Percentiles rank a stretch among this genome's conserved stretches.
Evolutionary conservation across 164 flowering plant genomes (phyloP).

Genomic region (Platanus orientalis): DNA sequence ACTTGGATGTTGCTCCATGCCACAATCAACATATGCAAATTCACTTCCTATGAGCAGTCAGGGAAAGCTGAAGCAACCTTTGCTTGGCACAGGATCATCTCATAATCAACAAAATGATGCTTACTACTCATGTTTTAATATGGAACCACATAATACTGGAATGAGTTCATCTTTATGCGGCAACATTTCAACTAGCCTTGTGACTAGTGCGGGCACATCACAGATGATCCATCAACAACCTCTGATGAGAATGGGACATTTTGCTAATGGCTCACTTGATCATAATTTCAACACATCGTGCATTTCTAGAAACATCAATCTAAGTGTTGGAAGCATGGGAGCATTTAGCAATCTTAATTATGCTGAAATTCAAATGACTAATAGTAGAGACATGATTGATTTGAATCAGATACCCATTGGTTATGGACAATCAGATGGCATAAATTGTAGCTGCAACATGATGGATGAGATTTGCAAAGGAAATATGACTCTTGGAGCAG

Average conservation of each 20-base stretch:
- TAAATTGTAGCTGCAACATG: background rate
- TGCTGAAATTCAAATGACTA: constrained; percentile 2
- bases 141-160: background rate
- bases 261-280: background rate
- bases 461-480: background rate
- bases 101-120: too few relatives aligned
- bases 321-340: background rate
- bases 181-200: background rate
- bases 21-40: background rate
- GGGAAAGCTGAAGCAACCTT: background rate
- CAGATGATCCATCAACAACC: background rate
- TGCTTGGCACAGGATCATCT: too few relatives aligned
- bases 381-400: background rate
- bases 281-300: too few relatives aligned
- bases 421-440: background rate
- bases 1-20: background rate
- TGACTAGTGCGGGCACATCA: background rate
- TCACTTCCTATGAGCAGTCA: background rate
- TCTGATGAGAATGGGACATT: background rate
- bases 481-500: background rate
- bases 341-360: background rate
- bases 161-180: background rate
- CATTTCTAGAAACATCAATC: background rate
- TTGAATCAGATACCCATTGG: too few relatives aligned
- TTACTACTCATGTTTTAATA: too few relatives aligned